A percentile compares a stretch with the other conserved stretches of the same genome.
These are phyloP conservation scores for Flaveria brownii DNA, from an alignment of 129 eudicot species.

Conservation along the genomic window DNA sequence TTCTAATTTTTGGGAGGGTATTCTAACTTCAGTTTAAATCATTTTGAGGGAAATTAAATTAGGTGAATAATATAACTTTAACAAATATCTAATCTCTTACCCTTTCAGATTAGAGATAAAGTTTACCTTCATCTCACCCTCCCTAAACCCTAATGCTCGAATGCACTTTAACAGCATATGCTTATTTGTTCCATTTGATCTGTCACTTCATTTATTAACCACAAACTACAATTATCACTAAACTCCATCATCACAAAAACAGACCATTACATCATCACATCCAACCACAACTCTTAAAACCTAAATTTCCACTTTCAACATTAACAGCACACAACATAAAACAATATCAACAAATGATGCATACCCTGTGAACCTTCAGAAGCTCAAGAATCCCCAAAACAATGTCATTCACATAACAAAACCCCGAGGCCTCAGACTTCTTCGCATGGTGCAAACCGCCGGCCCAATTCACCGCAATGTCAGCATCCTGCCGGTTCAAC, in stretches of 20 bases:
- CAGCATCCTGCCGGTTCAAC: conserved; percentile 65
- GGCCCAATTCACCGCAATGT: conserved; percentile 89
- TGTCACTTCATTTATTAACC: not conserved
- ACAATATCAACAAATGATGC: not conserved
- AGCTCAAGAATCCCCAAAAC: conserved; percentile 98
- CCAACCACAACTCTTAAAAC: not conserved
- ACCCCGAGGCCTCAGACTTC: conserved; percentile 88
- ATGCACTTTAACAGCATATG: no score
- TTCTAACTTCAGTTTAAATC: not conserved
- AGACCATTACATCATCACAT: not conserved
- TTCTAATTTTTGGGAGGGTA: not conserved
- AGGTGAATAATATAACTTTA: not conserved
- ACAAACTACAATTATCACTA: not conserved
- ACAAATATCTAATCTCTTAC: not conserved
- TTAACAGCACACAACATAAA: not conserved
- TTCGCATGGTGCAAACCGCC: conserved; percentile 95
- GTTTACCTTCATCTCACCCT: no score
- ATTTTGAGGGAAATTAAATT: not conserved
- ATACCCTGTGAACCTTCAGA: conserved; percentile 81
- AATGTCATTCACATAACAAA: conserved; percentile 90
- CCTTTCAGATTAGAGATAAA: no score
- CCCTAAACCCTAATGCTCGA: no score
- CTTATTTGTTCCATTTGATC: not conserved
- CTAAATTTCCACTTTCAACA: no score
- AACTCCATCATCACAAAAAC: no score